Base-by-base conservation (phyloP, 2,329 filamentous ascomycete species). In the Grosmannia penicillata region DNA sequence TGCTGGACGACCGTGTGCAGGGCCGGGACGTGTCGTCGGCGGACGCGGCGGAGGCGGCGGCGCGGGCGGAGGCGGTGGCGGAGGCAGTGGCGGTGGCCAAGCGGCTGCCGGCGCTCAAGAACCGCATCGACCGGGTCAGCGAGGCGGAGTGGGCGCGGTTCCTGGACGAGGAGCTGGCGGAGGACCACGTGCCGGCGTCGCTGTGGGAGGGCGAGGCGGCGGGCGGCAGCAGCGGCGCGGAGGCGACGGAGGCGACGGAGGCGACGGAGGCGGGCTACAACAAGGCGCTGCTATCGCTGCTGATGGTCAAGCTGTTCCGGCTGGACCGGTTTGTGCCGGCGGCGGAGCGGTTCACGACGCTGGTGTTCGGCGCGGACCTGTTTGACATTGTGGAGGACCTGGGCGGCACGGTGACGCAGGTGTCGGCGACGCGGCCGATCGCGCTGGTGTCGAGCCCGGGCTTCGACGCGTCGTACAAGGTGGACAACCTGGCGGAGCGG, bases 401-500 rank as follows among this genome's bases (percentile, higher is more conserved):
- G 33, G 78, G 80, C 53, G 75, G 82, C 42, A 89, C 91, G 15
- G 82, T 93, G 40, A 72, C 78, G 57, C 80, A 93, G 58, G 85
- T 94, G 37, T 79, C 78, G 6, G 78, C 89, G 23, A 83, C 77
- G 24, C 78, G 84, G 3, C 91, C 91, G 9, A 82, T 98, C 48
- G 82, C 91, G 4, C 72, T 98, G 26, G 89, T 89, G 51, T 98
- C 91, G 6, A 95, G 82, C 52, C 86, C 89, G 43, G 91, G 91
- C 27, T 98, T 98, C 56, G 91, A 98, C 59, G 93, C 93, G 38
- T 94, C 85, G 56, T 98, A 96, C 75, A 98, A 98, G 67, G 91
- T 98, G 43, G 91, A 98, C 57, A 85, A 79, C 44, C 69, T 98
- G 38, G 93, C 96, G 23, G 84, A 94, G 58, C 75, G 84, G 48